Evolutionary conservation across 1,139 yeast species (phyloP).

Genomic region (Pneumocystis sp.): DNA sequence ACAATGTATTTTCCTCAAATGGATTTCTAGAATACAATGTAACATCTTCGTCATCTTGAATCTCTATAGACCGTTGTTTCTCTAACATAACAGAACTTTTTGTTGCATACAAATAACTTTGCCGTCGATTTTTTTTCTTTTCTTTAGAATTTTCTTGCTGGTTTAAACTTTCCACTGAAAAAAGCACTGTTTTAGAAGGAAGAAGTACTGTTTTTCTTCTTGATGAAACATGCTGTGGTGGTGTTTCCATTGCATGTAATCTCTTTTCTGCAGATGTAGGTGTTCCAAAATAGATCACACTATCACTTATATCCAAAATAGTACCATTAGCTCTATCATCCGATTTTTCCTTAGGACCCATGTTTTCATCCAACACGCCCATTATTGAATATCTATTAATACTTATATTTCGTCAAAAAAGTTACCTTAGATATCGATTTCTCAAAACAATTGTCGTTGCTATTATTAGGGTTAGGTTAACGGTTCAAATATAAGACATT

Average conservation of each 20-base stretch:
- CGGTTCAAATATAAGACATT: too few species aligned
- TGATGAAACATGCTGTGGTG: neutral
- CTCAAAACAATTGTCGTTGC: neutral
- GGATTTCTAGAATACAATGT: constrained; percentile 3
- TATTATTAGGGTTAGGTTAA: neutral
- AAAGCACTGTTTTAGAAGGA: neutral
- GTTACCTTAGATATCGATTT: neutral
- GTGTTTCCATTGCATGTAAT: neutral
- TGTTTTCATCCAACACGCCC: neutral
- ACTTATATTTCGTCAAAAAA: neutral
- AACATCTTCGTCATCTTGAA: constrained; percentile 5
- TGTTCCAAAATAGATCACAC: neutral
- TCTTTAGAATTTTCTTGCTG: constrained; percentile 1
- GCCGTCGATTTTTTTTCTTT: constrained; percentile 8
- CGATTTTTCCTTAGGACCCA: neutral
- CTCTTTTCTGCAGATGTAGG: neutral
- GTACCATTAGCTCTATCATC: neutral
- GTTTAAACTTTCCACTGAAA: neutral
- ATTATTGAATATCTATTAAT: neutral
- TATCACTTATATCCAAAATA: neutral
- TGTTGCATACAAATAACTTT: constrained; percentile 10
- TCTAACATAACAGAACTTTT: constrained; percentile 7
- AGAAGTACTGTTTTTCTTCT: neutral
- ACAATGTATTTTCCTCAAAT: constrained; percentile 1
- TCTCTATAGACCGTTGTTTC: constrained; percentile 1